These are phyloP conservation scores for Olyra latifolia DNA, from an alignment of 176 grass and related monocot genomes.

Conservation along the genomic window DNA sequence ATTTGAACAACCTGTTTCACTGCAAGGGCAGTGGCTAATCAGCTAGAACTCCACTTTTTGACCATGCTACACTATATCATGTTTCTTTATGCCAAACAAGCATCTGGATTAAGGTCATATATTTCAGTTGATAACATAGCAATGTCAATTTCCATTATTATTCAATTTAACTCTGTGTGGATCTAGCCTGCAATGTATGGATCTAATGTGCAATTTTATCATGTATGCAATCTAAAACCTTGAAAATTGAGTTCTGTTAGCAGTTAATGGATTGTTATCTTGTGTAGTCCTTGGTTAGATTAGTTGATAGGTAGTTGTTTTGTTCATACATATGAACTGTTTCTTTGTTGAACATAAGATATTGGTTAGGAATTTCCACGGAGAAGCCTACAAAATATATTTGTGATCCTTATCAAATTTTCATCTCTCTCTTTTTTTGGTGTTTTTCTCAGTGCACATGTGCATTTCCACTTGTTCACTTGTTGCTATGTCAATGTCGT, in stretches of 20 bases:
- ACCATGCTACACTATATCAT: too few relatives aligned
- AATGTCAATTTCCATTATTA: too few relatives aligned
- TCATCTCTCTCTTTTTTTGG: not conserved
- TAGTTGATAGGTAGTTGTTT: slow-evolving; percentile 9
- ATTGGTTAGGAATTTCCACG: not conserved
- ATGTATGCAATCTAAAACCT: not conserved
- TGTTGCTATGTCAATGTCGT: not conserved
- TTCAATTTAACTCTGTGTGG: too few relatives aligned
- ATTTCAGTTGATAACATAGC: too few relatives aligned
- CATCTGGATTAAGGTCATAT: too few relatives aligned
- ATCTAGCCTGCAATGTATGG: not conserved
- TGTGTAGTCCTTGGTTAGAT: not conserved
- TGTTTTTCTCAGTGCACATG: not conserved
- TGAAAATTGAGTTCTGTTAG: not conserved
- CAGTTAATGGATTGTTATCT: slow-evolving; percentile 6
- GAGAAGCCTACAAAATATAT: not conserved
- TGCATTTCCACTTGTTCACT: not conserved
- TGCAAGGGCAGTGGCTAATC: too few relatives aligned
- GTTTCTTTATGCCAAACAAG: too few relatives aligned
- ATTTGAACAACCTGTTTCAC: too few relatives aligned
- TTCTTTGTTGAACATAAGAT: not conserved
- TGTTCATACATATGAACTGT: not conserved
- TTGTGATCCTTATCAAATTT: slow-evolving; percentile 28
- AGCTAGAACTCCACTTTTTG: too few relatives aligned
- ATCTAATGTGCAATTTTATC: not conserved